phyloP scores from a whole-genome alignment of 2,329 filamentous ascomycete species.

The Lecanicillium sp. region DNA sequence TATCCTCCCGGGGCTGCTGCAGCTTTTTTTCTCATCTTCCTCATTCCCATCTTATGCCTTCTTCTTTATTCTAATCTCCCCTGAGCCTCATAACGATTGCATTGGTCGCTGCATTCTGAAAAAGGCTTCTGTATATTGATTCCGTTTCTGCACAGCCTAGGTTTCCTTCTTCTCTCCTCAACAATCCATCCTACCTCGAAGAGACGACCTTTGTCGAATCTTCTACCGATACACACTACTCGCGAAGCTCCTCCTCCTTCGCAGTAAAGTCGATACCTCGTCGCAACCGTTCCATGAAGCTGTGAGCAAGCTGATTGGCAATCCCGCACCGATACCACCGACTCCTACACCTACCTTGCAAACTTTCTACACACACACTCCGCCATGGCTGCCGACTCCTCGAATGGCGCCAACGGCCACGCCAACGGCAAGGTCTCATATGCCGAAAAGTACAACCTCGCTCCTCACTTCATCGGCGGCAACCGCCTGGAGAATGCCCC shows the following conservation, averaged over 20 bases:
- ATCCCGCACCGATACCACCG: constrained; percentile 6
- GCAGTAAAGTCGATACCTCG: not conserved
- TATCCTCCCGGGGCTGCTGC: not conserved
- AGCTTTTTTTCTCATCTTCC: not conserved
- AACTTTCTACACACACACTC: constrained; percentile 21
- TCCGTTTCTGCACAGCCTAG: constrained; percentile 6
- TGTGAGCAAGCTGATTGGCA: constrained; percentile 7
- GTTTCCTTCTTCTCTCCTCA: not conserved
- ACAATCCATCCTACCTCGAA: not conserved
- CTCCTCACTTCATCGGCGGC: constrained; percentile 94
- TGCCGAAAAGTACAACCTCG: constrained; percentile 74
- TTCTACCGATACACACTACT: not conserved
- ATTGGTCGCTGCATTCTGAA: constrained; percentile 2
- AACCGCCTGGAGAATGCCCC: constrained; percentile 78
- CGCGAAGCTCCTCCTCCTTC: constrained; percentile 21
- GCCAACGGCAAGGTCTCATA: constrained; percentile 59
- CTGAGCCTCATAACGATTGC: not conserved
- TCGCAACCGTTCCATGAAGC: constrained; percentile 5
- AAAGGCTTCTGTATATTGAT: constrained; percentile 4
- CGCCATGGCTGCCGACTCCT: constrained; percentile 43
- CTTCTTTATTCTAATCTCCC: constrained; percentile 5
- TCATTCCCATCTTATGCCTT: not conserved
- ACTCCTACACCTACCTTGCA: constrained; percentile 11
- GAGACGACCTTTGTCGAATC: not conserved
- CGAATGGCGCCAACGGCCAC: constrained; percentile 40